Evolutionary conservation across 495 filamentous ascomycete species (phyloP), one percentile per base, ranked within the genome.

Genomic region (Aspergillus cristatus): DNA sequence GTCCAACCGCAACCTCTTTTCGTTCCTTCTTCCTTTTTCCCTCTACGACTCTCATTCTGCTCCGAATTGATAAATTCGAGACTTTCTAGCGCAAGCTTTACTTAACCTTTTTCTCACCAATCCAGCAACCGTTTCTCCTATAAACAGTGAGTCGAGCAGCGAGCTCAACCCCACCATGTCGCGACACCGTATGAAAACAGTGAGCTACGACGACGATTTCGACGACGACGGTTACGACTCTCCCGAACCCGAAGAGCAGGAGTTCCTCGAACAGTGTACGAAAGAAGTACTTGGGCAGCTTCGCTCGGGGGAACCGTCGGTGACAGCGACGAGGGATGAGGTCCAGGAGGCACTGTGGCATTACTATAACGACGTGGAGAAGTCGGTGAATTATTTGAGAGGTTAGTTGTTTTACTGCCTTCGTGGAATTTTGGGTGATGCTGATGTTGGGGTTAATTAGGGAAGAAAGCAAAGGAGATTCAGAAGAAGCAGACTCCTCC

Each of bases 311-410:
- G 47, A 60, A 18, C 60, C 64, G 16, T 50, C 62, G 13, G 55
- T 68, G 42, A 63, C 53, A 17, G 60, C 62, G 7, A 58, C 62
- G 18, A 59, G 61, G 26, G 46, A 74, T 22, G 81, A 93, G 41
- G 88, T 94, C 29, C 73, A 94, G 54, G 93, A 97, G 36, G 73
- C 87, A 0, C 57, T 98, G 20, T 98, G 87, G 86, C 76, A 97
- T 57, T 96, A 95, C 57, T 98, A 89, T 58, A 96, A 85, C 53
- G 90, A 98, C 54, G 69, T 94, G 17, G 76, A 77, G 17, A 94
- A 96, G 54, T 74, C 85, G 0, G 80, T 88, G 14, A 67, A 74
- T 40, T 94, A 90, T 51, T 60, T 98, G 26, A 65, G 77, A 31
- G 75, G 79, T 77, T 79, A 63, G 48, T 50, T n/a, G 4, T 1